Percentiles rank a stretch among this genome's conserved stretches.
These are phyloP conservation scores for Salix purpurea DNA, from an alignment of 345 rosid genomes.

Conservation along the genomic window DNA sequence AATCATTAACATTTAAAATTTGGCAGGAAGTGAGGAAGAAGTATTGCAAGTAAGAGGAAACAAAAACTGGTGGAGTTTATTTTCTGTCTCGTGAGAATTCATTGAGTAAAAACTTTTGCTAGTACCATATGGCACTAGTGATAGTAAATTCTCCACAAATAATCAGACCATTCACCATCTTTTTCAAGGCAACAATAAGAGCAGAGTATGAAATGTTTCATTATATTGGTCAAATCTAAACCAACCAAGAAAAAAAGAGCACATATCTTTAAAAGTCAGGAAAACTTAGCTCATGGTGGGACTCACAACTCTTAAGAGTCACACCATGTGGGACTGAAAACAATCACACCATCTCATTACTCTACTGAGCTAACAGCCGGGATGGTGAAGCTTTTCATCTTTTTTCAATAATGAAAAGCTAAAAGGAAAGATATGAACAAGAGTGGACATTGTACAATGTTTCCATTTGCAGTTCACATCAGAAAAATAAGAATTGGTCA, in stretches of 20 bases:
- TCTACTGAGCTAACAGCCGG: constrained; percentile 1
- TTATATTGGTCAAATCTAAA: constrained; percentile 9
- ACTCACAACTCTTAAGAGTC: neutral
- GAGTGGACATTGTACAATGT: neutral
- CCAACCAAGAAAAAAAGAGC: constrained; percentile 10
- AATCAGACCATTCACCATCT: neutral
- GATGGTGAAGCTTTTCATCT: neutral
- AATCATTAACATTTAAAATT: constrained; percentile 8
- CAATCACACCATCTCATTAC: constrained; percentile 7
- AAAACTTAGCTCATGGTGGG: constrained; percentile 31
- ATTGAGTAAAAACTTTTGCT: neutral
- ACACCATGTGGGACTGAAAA: constrained; percentile 19
- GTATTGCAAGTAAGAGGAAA: constrained; percentile 14
- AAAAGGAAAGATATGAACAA: neutral
- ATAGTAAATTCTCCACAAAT: neutral
- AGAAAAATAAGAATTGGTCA: neutral
- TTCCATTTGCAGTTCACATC: neutral
- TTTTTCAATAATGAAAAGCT: constrained; percentile 8
- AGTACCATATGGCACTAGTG: neutral
- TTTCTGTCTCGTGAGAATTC: constrained; percentile 19
- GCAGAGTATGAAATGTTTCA: neutral
- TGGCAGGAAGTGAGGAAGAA: constrained; percentile 6
- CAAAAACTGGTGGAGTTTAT: constrained; percentile 31
- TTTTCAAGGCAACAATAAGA: neutral
- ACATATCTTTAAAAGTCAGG: constrained; percentile 18